Base-by-base conservation (phyloP, 2,329 filamentous ascomycete genomes). In the Botrytis galanthina region DNA sequence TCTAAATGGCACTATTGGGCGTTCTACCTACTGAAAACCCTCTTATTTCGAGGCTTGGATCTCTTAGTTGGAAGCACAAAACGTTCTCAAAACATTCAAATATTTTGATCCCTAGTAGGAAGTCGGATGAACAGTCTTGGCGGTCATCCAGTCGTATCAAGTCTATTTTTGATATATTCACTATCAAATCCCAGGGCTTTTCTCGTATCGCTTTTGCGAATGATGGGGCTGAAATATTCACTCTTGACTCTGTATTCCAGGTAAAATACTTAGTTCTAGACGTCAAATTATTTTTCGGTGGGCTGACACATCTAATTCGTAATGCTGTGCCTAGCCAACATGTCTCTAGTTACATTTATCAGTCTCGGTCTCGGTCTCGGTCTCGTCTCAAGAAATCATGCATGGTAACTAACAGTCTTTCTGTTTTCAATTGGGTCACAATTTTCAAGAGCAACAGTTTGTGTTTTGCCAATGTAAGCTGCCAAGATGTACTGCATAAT, bases 251-350 rank as follows among this genome's bases (percentile, higher is more conserved):
- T 54, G 3, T 1, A 54, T 29, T n/a, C 12, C 14, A 54, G 29
- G 14, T 9, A 5, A 3, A 8, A 18, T 54, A n/a, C 8, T 54
- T 29, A 0, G n/a, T 8, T 18, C 0, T 5, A 14, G 26, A n/a
- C 12, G 26, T 16, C 42, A 0, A 16, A 16, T 12, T n/a, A 6
- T 51, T 14, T 51, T n/a, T 16, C 12, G 2, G 26, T 4, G 10
- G 48, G 48, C 48, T 16, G 12, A 54, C 26, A 26, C 8, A 4
- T 48, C 4, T 26, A 2, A 48, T 48, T 48, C 46, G 46, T 12
- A 48, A 48, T 48, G 20, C 8, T 48, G 9, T 26, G 46, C 26
- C 9, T 51, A 48, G 22, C 22, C 6, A 26, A 48, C 3, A 54
- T 10, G 1, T 29, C 51, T 54, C 14, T 29, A 16, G 12, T 3